phyloP scores from a whole-genome alignment of 139 green algal genomes.

The Prasinococcaceae sp. region DNA sequence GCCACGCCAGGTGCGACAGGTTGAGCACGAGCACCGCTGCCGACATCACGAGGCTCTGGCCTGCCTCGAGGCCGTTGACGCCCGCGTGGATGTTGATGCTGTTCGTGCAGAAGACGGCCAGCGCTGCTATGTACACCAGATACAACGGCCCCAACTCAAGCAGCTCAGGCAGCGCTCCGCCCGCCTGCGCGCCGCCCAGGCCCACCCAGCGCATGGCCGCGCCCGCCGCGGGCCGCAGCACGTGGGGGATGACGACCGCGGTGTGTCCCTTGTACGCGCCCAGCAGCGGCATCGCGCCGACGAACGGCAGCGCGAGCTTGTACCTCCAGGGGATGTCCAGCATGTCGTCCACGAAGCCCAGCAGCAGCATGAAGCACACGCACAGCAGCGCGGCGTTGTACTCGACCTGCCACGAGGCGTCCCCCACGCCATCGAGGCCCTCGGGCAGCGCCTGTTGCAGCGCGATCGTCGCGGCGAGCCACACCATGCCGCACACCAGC shows the following conservation, averaged over 20 bases:
- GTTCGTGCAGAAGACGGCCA: conserved; percentile 95
- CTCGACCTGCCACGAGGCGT: conserved; percentile 74
- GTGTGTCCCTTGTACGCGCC: conserved; percentile 76
- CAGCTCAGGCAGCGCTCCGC: no score
- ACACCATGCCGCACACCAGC: conserved; percentile 70
- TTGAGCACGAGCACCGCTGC: conserved; percentile 74
- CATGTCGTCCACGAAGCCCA: conserved; percentile 97
- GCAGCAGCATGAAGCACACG: conserved; percentile 95
- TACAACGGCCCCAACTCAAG: conserved; percentile 46
- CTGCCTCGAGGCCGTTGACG: conserved; percentile 89
- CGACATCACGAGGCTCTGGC: conserved; percentile 84
- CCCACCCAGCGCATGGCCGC: not conserved
- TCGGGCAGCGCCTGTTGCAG: conserved; percentile 77
- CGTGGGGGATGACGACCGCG: conserved; percentile 52
- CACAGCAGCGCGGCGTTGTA: conserved; percentile 92
- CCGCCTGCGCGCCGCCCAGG: no score
- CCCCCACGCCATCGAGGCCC: not conserved
- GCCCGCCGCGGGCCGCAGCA: conserved; percentile 25
- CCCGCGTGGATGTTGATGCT: conserved; percentile 96
- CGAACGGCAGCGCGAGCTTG: conserved; percentile 79
- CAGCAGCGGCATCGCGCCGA: conserved; percentile 79
- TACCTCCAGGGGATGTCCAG: conserved; percentile 94
- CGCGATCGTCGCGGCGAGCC: conserved; percentile 72
- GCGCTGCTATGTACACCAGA: conserved; percentile 79
- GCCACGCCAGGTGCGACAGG: conserved; percentile 20